A percentile compares a stretch with the other conserved stretches of the same genome.
Evolutionary conservation across 331 rosid species (phyloP).

Genomic region (Phaseolus coccineus): DNA sequence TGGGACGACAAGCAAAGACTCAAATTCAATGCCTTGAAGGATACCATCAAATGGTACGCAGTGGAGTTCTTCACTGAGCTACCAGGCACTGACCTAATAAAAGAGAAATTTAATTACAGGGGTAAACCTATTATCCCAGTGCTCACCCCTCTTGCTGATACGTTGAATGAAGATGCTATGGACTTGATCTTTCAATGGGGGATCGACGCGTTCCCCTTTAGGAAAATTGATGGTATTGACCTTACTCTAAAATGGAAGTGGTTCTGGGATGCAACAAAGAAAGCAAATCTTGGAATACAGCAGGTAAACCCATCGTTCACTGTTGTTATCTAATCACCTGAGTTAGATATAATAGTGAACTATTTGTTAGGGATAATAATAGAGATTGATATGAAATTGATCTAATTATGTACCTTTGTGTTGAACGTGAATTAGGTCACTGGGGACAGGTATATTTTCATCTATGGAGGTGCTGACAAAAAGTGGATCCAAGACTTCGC

Average conservation of each 20-base stretch:
- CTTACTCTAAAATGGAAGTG: constrained; percentile 45
- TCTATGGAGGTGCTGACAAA: constrained; percentile 43
- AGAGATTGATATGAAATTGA: neutral
- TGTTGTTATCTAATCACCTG: neutral
- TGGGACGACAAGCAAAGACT: constrained; percentile 31
- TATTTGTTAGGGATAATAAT: neutral
- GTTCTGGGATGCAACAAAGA: constrained; percentile 43
- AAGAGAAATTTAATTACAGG: constrained; percentile 47
- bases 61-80: constrained; percentile 45
- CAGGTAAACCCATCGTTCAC: constrained; percentile 1
- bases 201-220: constrained; percentile 47
- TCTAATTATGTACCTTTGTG: neutral
- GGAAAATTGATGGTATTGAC: constrained; percentile 38
- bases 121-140: constrained; percentile 57
- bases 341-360: neutral
- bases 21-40: constrained; percentile 6
- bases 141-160: constrained; percentile 28
- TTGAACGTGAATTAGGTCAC: constrained; percentile 29
- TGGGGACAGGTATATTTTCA: constrained; percentile 43
- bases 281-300: constrained; percentile 41
- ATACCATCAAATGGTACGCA: constrained; percentile 40
- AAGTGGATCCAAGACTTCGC: constrained; percentile 48
- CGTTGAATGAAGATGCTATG: constrained; percentile 37
- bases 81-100: constrained; percentile 46
- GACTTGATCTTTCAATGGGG: constrained; percentile 53